These are phyloP conservation scores for Letharia lupina DNA, from an alignment of 495 filamentous ascomycete genomes.

Conservation along the genomic window DNA sequence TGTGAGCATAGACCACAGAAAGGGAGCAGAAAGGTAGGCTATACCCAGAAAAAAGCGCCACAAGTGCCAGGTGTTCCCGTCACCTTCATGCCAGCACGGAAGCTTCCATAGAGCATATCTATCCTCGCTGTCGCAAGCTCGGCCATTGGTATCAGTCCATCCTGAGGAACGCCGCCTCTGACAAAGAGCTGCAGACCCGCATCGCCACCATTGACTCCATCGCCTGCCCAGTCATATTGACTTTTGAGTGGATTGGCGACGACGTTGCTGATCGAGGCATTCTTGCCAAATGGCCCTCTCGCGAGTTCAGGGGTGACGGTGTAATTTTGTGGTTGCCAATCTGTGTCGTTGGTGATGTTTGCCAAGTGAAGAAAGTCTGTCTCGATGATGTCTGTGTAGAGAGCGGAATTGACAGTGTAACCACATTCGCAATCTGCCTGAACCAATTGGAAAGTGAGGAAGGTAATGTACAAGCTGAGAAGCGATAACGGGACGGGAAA, in stretches of 20 bases:
- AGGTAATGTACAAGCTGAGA: background rate
- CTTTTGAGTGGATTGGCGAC: conserved; percentile 43
- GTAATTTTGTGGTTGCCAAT: conserved; percentile 59
- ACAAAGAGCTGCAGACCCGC: conserved; percentile 56
- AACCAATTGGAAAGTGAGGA: conserved; percentile 8
- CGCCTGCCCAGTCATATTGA: conserved; percentile 30
- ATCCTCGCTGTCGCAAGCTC: conserved; percentile 49
- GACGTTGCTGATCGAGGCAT: conserved; percentile 46
- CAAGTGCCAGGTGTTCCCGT: conserved; percentile 55
- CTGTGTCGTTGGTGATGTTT: conserved; percentile 40
- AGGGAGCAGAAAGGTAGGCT: background rate
- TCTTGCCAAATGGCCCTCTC: conserved; percentile 59
- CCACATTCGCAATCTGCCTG: conserved; percentile 62
- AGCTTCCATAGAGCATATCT: conserved; percentile 60
- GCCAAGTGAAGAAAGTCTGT: conserved; percentile 55
- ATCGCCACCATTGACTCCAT: conserved; percentile 39
- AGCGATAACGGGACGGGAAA: background rate
- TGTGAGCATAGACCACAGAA: conserved; percentile 2
- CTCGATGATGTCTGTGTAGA: conserved; percentile 63
- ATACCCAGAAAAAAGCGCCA: conserved; percentile 70
- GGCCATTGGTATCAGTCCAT: conserved; percentile 48
- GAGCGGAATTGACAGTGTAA: conserved; percentile 43
- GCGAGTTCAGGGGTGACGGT: conserved; percentile 44
- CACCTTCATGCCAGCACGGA: conserved; percentile 56
- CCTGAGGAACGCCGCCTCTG: conserved; percentile 32